These are phyloP conservation scores for Coriolopsis trogii DNA, from an alignment of 1,284 basidiomycete genomes.

Conservation along the genomic window DNA sequence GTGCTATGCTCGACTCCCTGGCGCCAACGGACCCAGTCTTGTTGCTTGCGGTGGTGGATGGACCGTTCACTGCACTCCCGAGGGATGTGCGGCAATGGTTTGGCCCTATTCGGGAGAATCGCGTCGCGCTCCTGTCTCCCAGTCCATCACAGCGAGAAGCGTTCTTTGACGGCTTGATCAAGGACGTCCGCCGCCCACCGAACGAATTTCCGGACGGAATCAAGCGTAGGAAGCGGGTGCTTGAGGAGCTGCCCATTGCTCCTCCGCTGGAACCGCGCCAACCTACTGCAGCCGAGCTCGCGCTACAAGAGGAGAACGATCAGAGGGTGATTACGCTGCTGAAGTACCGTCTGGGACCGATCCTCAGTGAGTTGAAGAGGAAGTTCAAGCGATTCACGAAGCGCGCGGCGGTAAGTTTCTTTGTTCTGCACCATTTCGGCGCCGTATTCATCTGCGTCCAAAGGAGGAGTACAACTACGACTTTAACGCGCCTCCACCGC, in stretches of 20 bases:
- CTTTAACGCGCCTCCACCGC: conserved; percentile 34
- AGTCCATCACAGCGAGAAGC: conserved; percentile 57
- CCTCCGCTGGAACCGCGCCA: conserved; percentile 87
- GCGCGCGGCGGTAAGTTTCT: conserved; percentile 67
- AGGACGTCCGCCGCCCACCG: conserved; percentile 75
- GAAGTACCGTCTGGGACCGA: conserved; percentile 85
- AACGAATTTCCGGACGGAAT: conserved; percentile 92
- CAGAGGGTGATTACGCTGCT: conserved; percentile 80
- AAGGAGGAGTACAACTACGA: conserved; percentile 80
- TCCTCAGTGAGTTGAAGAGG: conserved; percentile 88
- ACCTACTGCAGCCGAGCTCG: conserved; percentile 84
- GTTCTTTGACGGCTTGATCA: conserved; percentile 81
- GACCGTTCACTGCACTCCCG: conserved; percentile 71
- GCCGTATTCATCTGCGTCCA: conserved; percentile 10
- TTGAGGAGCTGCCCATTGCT: conserved; percentile 88
- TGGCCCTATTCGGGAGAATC: conserved; percentile 77
- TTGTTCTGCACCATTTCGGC: neutral
- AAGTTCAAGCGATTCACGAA: conserved; percentile 94
- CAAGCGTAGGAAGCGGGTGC: conserved; percentile 79
- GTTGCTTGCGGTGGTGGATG: conserved; percentile 88
- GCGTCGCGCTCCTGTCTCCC: conserved; percentile 65
- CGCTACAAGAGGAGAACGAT: conserved; percentile 84
- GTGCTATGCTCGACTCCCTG: conserved; percentile 89
- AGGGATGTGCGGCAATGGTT: conserved; percentile 93
- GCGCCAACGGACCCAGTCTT: conserved; percentile 92